These are phyloP conservation scores for Penicillium mononematosum DNA, from an alignment of 495 filamentous ascomycete species.

Conservation along the genomic window DNA sequence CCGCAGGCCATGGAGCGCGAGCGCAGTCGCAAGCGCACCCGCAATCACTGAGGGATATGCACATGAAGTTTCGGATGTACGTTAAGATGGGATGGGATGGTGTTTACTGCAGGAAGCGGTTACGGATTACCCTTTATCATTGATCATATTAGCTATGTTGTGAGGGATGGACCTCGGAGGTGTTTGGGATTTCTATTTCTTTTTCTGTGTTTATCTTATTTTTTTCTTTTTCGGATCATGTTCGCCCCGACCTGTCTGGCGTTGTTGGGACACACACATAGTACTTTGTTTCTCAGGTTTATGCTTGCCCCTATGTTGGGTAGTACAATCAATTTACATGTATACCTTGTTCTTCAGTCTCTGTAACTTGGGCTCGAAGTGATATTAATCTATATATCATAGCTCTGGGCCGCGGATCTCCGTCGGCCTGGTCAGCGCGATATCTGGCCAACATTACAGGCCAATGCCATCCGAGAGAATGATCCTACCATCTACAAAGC, in stretches of 20 bases:
- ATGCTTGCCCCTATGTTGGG: background rate
- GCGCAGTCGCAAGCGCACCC: slow-evolving; percentile 30
- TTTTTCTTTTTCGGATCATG: background rate
- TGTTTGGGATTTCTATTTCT: background rate
- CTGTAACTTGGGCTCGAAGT: background rate
- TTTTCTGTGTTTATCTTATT: background rate
- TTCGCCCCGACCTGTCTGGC: background rate
- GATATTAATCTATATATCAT: background rate
- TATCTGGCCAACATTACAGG: slow-evolving; percentile 28
- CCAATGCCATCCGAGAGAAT: background rate
- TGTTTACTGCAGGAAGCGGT: slow-evolving; percentile 5
- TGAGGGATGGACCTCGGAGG: slow-evolving; percentile 2
- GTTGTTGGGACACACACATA: slow-evolving; percentile 3
- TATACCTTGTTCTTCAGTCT: background rate
- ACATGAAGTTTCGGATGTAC: slow-evolving; percentile 6
- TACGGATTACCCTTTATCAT: slow-evolving; percentile 3
- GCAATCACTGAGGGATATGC: slow-evolving; percentile 20
- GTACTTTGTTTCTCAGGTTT: background rate
- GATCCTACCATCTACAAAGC: no score
- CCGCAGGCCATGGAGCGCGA: slow-evolving; percentile 28
- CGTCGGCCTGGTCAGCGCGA: background rate
- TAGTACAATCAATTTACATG: background rate
- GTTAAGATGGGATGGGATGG: slow-evolving; percentile 11
- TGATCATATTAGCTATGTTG: slow-evolving; percentile 11
- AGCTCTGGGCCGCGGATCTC: background rate